These are phyloP conservation scores for Cenococcum geophilum DNA, from an alignment of 495 filamentous ascomycete species.

Conservation along the genomic window DNA sequence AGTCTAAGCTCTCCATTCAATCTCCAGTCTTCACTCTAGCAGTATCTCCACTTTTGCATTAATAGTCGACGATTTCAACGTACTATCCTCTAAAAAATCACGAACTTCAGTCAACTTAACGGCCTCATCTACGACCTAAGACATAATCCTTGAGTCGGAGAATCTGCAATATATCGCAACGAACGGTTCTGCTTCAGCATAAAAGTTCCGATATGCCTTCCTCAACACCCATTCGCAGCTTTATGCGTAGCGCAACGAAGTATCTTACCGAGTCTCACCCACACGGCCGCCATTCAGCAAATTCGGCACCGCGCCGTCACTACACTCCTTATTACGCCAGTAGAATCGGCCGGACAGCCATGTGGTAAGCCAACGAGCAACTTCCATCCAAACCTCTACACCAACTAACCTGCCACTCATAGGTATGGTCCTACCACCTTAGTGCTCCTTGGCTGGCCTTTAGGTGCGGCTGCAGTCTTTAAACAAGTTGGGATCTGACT, in stretches of 20 bases:
- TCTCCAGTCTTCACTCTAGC: neutral
- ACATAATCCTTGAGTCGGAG: neutral
- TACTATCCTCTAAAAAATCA: neutral
- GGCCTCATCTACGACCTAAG: neutral
- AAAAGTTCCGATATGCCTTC: constrained; percentile 18
- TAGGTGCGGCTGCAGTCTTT: constrained; percentile 2
- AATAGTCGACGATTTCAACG: neutral
- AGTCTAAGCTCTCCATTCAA: neutral
- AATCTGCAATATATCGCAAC: neutral
- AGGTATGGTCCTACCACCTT: constrained; percentile 2
- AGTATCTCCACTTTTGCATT: neutral
- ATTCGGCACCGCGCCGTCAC: constrained; percentile 7
- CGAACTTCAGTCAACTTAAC: neutral
- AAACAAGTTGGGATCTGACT: constrained; percentile 9
- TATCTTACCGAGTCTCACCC: constrained; percentile 27
- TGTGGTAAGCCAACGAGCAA: constrained; percentile 7
- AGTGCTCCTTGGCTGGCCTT: constrained; percentile 6
- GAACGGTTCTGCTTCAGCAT: neutral
- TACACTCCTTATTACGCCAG: neutral
- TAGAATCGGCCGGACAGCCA: neutral
- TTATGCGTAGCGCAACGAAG: constrained; percentile 17
- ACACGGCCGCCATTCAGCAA: constrained; percentile 11
- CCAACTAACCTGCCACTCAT: neutral
- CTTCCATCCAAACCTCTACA: too few relatives aligned
- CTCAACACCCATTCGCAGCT: constrained; percentile 8